Evolutionary conservation across 129 eudicot species (phyloP), one percentile per base, ranked within the genome.

Genomic region (Flaveria brownii): DNA sequence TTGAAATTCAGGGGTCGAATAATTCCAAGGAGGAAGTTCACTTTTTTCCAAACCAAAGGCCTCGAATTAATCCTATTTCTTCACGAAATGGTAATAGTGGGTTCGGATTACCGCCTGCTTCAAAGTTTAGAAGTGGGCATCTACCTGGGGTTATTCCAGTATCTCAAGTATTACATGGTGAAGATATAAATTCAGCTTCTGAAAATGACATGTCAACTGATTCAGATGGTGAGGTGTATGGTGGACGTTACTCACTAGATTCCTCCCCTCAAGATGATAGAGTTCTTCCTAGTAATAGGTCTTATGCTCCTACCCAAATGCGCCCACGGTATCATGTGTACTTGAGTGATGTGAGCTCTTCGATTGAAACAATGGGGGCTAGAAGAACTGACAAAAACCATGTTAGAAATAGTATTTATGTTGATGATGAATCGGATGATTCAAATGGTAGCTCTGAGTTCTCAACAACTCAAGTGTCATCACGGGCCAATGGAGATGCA

Each of bases 201-300:
- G 97, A 88, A 18, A 80, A 80, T 59, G 97, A 91, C 41, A 70
- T 88, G 85, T 80, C 86, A 68, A 82, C 90, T 0, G 97, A 88
- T 69, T 86, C 93, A 2, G 97, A 91, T 14, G 87, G 75, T 42
- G 80, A 74, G 65, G 91, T 86, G 73, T 91, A 86, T 23, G 97
- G 91, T 46, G 94, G 94, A 65, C 83, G 97, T 26, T 91, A 86
- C 77, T 91, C 97, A 2, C 80, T 88, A 36, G 97, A 91, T 78
- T 88, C 97, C 50, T 90, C 96, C 51, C 97, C 91, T 50, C 91
- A 74, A 22, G 88, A 88, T 57, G 94, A 85, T 56, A 75, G 84
- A 57, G 82, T 80, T 72, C 82, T 81, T 66, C 43, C 62, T 73
- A 5, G 60, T 71, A 36, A 72, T 14, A 82, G 86, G 70, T 82